Conservation (phyloP, 306 rosid species). For the Quercus robur region DNA sequence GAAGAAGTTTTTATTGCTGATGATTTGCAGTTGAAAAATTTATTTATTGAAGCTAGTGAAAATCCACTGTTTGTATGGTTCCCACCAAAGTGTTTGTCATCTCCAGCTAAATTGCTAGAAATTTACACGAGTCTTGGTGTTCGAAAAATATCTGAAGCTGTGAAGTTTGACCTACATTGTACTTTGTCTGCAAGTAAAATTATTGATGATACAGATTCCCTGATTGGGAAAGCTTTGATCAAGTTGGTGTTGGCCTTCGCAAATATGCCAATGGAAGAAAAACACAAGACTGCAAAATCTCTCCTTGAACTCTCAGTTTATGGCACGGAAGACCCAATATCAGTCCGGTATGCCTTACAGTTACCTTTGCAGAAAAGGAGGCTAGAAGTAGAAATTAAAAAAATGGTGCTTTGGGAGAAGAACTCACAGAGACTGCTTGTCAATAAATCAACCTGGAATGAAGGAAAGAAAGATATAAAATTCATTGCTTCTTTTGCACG, state of each 20-base stretch:
- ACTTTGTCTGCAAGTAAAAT: too few species aligned
- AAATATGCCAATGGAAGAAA: too few species aligned
- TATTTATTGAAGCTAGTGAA: background rate
- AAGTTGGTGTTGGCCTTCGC: too few species aligned
- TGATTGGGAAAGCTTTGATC: too few species aligned
- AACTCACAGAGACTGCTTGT: conserved; percentile 21
- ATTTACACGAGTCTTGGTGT: conserved; percentile 16
- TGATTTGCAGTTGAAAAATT: conserved; percentile 19
- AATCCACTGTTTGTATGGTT: conserved; percentile 22
- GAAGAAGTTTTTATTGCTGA: conserved; percentile 15
- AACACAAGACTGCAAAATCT: too few species aligned
- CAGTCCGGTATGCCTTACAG: too few species aligned
- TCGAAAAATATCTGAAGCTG: conserved; percentile 11
- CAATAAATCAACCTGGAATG: conserved; percentile 22
- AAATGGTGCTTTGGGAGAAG: too few species aligned
- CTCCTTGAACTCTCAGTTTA: too few species aligned
- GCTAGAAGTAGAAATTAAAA: too few species aligned
- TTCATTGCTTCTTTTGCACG: conserved; percentile 54
- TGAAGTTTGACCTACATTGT: background rate
- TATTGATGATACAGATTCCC: too few species aligned
- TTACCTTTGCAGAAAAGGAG: too few species aligned
- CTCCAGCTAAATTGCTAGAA: background rate
- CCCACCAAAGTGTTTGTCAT: background rate
- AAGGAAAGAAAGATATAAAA: conserved; percentile 31
- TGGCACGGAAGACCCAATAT: too few species aligned